Percentiles rank a stretch among this genome's conserved stretches.
Conservation (phyloP, 192 early-diverging fungal genomes). For the Coemansia sp. region DNA sequence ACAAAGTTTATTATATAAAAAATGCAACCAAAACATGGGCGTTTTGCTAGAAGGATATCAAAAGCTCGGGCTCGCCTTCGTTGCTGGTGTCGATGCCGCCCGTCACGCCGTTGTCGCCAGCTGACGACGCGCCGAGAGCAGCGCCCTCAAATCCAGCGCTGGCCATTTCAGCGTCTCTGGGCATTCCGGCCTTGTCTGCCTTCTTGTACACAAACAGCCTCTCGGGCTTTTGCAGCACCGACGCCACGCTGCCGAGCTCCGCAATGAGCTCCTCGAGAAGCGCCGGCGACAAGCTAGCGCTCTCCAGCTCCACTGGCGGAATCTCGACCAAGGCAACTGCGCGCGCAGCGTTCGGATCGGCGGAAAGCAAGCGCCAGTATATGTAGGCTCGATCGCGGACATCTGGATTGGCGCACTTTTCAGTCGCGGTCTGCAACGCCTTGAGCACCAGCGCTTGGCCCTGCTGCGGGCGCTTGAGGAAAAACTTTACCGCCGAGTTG, state of each 20-base stretch:
- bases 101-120: neutral
- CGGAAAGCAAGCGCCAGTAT: constrained; percentile 95
- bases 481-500: constrained; percentile 88
- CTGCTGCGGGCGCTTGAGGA: constrained; percentile 84
- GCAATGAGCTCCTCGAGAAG: constrained; percentile 84
- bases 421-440: constrained; percentile 83
- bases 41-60: constrained; percentile 36
- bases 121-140: constrained; percentile 1
- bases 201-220: constrained; percentile 62
- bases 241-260: constrained; percentile 85
- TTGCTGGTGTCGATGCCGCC: constrained; percentile 14
- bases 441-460: constrained; percentile 85
- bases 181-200: constrained; percentile 37
- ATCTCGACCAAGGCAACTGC: constrained; percentile 86
- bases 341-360: constrained; percentile 91
- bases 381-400: constrained; percentile 94
- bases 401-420: constrained; percentile 90
- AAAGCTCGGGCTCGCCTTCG: constrained; percentile 51
- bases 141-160: constrained; percentile 7
- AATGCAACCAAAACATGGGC: neutral
- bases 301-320: constrained; percentile 76
- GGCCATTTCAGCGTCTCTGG: constrained; percentile 9
- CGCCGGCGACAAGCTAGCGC: constrained; percentile 59
- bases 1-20: neutral
- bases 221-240: constrained; percentile 93